phyloP scores from a whole-genome alignment of 2,329 filamentous ascomycete species.

The Zasmidium citrigriseum region DNA sequence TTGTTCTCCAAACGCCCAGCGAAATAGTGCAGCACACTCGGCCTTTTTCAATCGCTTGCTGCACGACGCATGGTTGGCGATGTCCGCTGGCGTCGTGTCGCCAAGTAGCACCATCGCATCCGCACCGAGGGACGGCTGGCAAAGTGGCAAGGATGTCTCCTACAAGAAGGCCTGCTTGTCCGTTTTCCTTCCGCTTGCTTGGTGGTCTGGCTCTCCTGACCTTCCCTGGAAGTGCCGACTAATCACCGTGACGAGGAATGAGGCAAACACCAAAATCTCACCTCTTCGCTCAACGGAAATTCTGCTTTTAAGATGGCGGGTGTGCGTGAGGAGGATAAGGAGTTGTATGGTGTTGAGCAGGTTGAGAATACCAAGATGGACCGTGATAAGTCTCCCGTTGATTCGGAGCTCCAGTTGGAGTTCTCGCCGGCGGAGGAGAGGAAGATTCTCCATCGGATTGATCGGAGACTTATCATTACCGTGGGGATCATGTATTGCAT shows the following conservation, averaged over 20 bases:
- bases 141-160: not conserved
- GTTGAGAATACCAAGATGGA: slow-evolving; percentile 5
- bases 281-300: not conserved
- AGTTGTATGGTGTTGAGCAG: slow-evolving; percentile 11
- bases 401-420: slow-evolving; percentile 15
- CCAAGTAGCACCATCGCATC: slow-evolving; percentile 1
- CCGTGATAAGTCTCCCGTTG: slow-evolving; percentile 1
- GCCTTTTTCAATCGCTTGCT: not conserved
- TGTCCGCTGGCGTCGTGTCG: not conserved
- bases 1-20: slow-evolving; percentile 5
- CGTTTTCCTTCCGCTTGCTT: too few relatives aligned
- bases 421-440: slow-evolving; percentile 25
- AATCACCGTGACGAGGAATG: not conserved
- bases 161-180: not conserved
- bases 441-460: slow-evolving; percentile 66
- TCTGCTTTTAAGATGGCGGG: not conserved
- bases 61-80: not conserved
- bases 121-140: slow-evolving; percentile 1
- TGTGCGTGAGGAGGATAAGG: slow-evolving; percentile 7
- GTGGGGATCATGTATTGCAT: slow-evolving; percentile 37
- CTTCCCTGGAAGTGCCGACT: not conserved
- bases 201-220: not conserved
- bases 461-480: slow-evolving; percentile 51
- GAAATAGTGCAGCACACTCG: not conserved
- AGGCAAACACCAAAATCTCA: too few relatives aligned